A percentile compares a stretch with the other conserved stretches of the same genome.
phyloP scores from a whole-genome alignment of 768 basidiomycete species.

The Amanita thiersii region DNA sequence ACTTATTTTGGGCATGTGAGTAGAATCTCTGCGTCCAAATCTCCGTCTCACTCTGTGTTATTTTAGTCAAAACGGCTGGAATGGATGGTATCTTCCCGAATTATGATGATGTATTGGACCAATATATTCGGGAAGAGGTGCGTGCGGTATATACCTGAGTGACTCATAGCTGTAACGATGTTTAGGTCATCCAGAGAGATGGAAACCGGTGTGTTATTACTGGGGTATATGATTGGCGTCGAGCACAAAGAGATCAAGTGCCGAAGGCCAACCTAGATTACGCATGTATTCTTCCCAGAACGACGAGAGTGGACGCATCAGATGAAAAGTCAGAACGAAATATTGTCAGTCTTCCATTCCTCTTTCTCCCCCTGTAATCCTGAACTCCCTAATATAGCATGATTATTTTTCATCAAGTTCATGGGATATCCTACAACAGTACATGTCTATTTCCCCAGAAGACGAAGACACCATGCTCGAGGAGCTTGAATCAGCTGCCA shows the following conservation, averaged over 20 bases:
- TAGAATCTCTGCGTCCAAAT: background rate
- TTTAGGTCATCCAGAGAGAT: conserved; percentile 4
- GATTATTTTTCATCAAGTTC: conserved; percentile 3
- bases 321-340: conserved; percentile 1
- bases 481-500: conserved; percentile 3
- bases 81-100: conserved; percentile 2
- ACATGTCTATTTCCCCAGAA: background rate
- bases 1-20: conserved; percentile 7
- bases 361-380: background rate
- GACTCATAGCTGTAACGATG: background rate
- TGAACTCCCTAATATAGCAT: background rate
- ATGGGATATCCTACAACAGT: conserved; percentile 8
- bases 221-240: conserved; percentile 6
- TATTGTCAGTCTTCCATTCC: background rate
- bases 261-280: conserved; percentile 8
- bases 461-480: background rate
- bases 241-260: conserved; percentile 6
- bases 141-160: background rate
- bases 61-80: conserved; percentile 7
- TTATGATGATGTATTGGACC: conserved; percentile 1
- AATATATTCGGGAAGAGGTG: conserved; percentile 7
- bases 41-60: background rate
- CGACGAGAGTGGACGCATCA: background rate
- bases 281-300: conserved; percentile 7
- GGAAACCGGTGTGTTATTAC: conserved; percentile 6